Base-by-base conservation (phyloP, 192 early-diverging fungal genomes). In the Backusella westeae region DNA sequence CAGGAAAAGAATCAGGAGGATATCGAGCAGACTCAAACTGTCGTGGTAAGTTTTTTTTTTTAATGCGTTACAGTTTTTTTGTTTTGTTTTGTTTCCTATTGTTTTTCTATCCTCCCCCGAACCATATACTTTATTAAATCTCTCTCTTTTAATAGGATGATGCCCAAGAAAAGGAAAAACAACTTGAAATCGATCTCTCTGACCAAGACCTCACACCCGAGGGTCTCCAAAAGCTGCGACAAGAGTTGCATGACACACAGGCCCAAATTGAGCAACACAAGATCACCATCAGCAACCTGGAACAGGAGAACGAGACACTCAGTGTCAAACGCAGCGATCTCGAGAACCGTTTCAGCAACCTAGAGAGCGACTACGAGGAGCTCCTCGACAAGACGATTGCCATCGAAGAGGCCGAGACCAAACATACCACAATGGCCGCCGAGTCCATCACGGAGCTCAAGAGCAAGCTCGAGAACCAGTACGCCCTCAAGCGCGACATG, bases 301-400 rank as follows among this genome's bases (percentile, higher is more conserved):
- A 88, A 69, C 83, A 88, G 34, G 93, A 94, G 49, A 89, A 89
- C 21, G 82, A 82, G 6, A 53, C 79, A n/a, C 79, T 93, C 71
- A 84, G 82, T 34, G 78, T 80, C 59, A 91, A 90, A 81, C 87
- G 90, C 29, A 85, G 85, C 75, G 92, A 94, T 26, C 82, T 94
- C 17, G 93, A 95, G 78, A 77, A 74, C 71, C 90, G 92, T 44
- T 80, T 95, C 34, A 81, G 85, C 15, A 82, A 81, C 0, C 81
- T 95, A 29, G 94, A 96, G 79, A 69, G 83, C n/a, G 95, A 96
- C 78, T 96, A 95, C 75, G 92, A 95, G 72, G 92, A 96, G 76
- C 81, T 96, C 29, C 77, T 96, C 46, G 88, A 90, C 72, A 89
- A 88, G 69, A 91, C 88, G 6, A 91, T 91, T 9, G 56, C 56